Conservation (phyloP, 2,329 filamentous ascomycete species). For the Alternaria sp. region DNA sequence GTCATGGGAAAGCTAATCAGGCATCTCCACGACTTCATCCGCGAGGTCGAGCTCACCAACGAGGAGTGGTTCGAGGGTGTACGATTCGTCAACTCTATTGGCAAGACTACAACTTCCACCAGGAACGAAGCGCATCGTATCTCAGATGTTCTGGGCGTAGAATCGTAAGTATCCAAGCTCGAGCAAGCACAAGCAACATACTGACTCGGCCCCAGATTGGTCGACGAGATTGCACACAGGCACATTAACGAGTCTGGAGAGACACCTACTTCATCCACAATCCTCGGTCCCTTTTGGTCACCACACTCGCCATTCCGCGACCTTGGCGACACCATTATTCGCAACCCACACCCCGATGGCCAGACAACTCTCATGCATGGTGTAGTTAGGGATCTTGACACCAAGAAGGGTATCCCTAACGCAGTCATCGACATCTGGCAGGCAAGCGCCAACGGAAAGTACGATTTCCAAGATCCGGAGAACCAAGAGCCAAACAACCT, state of each 20-base stretch:
- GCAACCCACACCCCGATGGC: constrained; percentile 66
- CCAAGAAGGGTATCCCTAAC: constrained; percentile 70
- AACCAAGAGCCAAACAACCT: constrained; percentile 78
- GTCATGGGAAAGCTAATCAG: constrained; percentile 71
- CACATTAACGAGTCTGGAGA: constrained; percentile 68
- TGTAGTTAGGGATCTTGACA: constrained; percentile 69
- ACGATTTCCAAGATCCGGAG: constrained; percentile 78
- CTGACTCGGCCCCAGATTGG: constrained; percentile 57
- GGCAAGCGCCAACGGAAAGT: constrained; percentile 77
- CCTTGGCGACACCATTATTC: constrained; percentile 72
- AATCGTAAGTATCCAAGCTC: constrained; percentile 63
- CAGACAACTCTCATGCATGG: constrained; percentile 74
- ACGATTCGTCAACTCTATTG: constrained; percentile 77
- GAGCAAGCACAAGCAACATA: neutral
- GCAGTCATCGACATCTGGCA: constrained; percentile 84
- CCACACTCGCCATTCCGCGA: constrained; percentile 77
- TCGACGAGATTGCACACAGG: constrained; percentile 73
- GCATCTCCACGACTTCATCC: constrained; percentile 81
- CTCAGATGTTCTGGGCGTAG: constrained; percentile 77
- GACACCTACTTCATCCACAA: constrained; percentile 76
- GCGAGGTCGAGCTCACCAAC: constrained; percentile 78
- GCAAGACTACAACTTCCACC: constrained; percentile 72
- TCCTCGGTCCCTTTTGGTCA: constrained; percentile 82
- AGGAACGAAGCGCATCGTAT: constrained; percentile 79
- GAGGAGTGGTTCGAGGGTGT: constrained; percentile 82